Conservation (phyloP, 148 eudicot genomes). For the Heliosperma pusillum region DNA sequence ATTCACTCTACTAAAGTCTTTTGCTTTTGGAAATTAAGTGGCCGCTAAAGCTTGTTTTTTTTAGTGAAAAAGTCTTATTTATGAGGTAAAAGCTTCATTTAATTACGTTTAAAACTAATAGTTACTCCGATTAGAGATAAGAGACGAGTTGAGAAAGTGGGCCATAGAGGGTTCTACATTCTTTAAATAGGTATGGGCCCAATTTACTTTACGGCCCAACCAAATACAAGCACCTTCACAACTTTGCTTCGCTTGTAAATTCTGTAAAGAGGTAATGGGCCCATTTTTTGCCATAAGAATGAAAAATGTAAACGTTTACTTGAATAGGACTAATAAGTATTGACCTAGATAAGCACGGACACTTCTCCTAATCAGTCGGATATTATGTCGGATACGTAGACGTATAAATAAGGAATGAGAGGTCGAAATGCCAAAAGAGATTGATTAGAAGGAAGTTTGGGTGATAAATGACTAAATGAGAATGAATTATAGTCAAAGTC, state of each 20-base stretch:
- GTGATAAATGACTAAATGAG: no score
- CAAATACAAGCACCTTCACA: background rate
- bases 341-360: no score
- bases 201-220: background rate
- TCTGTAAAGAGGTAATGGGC: no score
- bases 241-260: background rate
- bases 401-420: no score
- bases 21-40: slow-evolving; percentile 11
- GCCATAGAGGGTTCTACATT: background rate
- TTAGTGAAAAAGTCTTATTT: background rate
- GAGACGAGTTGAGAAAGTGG: background rate
- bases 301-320: no score
- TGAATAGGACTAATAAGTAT: no score
- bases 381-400: no score
- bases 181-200: background rate
- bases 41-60: background rate
- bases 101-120: background rate
- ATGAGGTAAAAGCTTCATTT: background rate
- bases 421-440: no score
- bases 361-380: no score
- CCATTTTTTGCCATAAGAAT: no score
- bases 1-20: background rate
- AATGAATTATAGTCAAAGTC: no score
- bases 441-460: no score
- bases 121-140: background rate